Conservation (phyloP, 2,329 filamentous ascomycete genomes). For the Arthrobotrys pseudoclavata region DNA sequence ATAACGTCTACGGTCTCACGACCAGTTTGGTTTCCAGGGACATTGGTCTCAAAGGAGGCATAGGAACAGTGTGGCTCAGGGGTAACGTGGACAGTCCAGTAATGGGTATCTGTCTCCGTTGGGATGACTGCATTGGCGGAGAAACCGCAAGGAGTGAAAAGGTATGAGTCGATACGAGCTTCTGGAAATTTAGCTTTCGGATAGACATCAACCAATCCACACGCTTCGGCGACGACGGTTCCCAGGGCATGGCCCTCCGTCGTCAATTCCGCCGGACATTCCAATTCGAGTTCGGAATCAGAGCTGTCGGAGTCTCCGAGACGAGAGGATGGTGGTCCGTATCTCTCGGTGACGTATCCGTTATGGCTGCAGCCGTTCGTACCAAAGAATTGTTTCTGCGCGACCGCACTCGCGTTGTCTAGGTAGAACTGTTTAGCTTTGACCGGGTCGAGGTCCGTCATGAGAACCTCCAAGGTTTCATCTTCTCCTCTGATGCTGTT, state of each 20-base stretch:
- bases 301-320: constrained; percentile 60
- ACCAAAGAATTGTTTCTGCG: constrained; percentile 81
- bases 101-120: constrained; percentile 80
- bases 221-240: constrained; percentile 89
- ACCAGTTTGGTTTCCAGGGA: constrained; percentile 87
- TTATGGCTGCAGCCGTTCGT: constrained; percentile 71
- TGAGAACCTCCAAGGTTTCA: constrained; percentile 81
- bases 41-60: constrained; percentile 98
- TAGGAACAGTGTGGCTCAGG: constrained; percentile 97
- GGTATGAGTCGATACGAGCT: constrained; percentile 92
- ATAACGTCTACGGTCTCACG: constrained; percentile 91
- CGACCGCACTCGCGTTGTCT: constrained; percentile 88
- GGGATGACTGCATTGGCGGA: constrained; percentile 97
- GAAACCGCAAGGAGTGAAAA: constrained; percentile 96
- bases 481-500: constrained; percentile 73
- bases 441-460: constrained; percentile 78
- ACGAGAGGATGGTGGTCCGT: constrained; percentile 70
- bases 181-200: constrained; percentile 89
- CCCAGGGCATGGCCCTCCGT: constrained; percentile 95
- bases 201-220: constrained; percentile 90
- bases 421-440: constrained; percentile 81
- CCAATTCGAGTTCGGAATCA: constrained; percentile 58
- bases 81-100: constrained; percentile 98
- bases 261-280: constrained; percentile 78
- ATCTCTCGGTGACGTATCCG: constrained; percentile 81